A percentile compares a stretch with the other conserved stretches of the same genome.
Evolutionary conservation across 768 basidiomycete genomes (phyloP).

Genomic region (Mycena filopes): DNA sequence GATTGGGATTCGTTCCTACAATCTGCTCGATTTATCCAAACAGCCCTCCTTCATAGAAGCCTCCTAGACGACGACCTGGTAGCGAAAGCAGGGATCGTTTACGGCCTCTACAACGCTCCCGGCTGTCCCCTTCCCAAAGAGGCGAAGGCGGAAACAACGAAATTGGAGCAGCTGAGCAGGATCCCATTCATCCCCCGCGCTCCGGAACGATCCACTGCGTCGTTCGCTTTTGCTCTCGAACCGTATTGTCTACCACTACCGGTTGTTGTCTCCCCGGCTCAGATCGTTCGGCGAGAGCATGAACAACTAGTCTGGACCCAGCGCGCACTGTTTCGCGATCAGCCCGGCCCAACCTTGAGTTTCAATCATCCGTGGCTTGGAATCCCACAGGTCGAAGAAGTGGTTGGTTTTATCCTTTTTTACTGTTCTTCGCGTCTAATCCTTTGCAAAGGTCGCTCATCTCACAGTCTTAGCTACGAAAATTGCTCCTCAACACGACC

Average conservation of each 20-base stretch:
- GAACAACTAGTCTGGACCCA: slow-evolving; percentile 30
- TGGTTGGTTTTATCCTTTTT: slow-evolving; percentile 3
- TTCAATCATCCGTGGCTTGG: slow-evolving; percentile 17
- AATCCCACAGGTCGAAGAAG: slow-evolving; percentile 25
- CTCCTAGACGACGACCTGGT: slow-evolving; percentile 19
- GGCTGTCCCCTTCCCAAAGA: too few species aligned
- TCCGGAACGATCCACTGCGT: slow-evolving; percentile 11
- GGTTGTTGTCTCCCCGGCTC: slow-evolving; percentile 21
- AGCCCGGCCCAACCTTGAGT: slow-evolving; percentile 1
- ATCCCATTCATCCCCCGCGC: slow-evolving; percentile 25
- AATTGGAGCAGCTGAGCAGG: slow-evolving; percentile 20
- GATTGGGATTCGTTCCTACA: slow-evolving; percentile 28
- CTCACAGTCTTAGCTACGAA: slow-evolving; percentile 45
- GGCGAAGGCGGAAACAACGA: neutral
- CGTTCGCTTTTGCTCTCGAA: slow-evolving; percentile 13
- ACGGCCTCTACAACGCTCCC: slow-evolving; percentile 4
- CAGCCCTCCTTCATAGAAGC: slow-evolving; percentile 10
- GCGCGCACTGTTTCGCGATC: slow-evolving; percentile 14
- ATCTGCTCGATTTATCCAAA: slow-evolving; percentile 25
- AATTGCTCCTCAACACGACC: slow-evolving; percentile 39
- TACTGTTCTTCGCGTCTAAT: neutral
- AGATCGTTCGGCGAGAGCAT: slow-evolving; percentile 14
- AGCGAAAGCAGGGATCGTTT: slow-evolving; percentile 21
- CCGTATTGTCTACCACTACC: slow-evolving; percentile 22
- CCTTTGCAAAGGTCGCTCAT: slow-evolving; percentile 50